Evolutionary conservation across 2,329 filamentous ascomycete species (phyloP), one percentile per base, ranked within the genome.

Genomic region (Sporothrix protearum): DNA sequence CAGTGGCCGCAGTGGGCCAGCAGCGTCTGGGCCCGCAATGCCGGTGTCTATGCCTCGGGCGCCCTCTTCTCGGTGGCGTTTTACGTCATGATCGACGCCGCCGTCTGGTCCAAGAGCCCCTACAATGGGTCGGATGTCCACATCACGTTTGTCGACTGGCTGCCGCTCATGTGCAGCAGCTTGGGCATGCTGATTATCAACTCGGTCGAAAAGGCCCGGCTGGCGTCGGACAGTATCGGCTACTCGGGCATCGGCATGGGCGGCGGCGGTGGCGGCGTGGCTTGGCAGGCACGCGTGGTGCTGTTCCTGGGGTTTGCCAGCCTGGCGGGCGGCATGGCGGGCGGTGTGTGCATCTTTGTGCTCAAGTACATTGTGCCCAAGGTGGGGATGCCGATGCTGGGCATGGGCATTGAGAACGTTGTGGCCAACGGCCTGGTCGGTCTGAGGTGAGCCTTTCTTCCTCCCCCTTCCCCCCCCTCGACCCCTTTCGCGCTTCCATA

Each of bases 151-250:
- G 84, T 90, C 80, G 89, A 91, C 85, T 91, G 89, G 89, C 85
- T 91, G 74, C 88, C 89, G 68, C 84, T 91, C 75, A 85, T 91
- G 79, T 91, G 90, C 82, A 88, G 85, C 75, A 85, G 85, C 74
- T 83, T 91, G 74, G 89, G 89, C 74, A 91, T 91, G 88, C 84
- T 91, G 72, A 90, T 91, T 79, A 91, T 91, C 83, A 91, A 91
- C 83, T 87, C 85, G 75, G 88, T 90, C 74, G 88, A 91, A 81
- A 90, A 91, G 81, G 83, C 87, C 73, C 86, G 89, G 69, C 83
- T 91, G 74, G 87, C 87, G 76, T 84, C 86, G 76, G 88, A 91
- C 81, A 86, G 83, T 71, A 89, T 89, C 79, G 85, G 84, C 74
- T 89, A 91, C 80, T 85, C 84, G 72, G 88, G 89, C 28, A 59